Evolutionary conservation across 2,329 filamentous ascomycete genomes (phyloP).

Genomic region (Monilinia laxa): DNA sequence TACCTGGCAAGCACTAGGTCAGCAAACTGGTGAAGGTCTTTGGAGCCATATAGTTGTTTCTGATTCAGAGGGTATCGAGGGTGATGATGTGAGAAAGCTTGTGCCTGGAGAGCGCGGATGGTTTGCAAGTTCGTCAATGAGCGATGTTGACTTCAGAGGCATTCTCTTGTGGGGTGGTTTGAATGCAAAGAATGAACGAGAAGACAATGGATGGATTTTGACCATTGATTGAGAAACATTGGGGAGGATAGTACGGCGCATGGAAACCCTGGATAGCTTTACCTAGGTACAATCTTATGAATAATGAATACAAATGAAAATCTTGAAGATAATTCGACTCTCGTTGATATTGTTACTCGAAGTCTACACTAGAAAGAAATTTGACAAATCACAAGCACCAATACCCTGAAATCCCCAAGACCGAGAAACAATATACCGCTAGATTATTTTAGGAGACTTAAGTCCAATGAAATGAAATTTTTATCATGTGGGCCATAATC

Average conservation of each 20-base stretch:
- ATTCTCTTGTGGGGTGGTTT: slow-evolving; percentile 63
- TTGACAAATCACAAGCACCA: neutral
- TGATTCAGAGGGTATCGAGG: slow-evolving; percentile 47
- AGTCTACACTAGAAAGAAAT: neutral
- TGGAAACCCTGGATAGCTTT: neutral
- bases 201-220: slow-evolving; percentile 65
- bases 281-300: neutral
- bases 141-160: slow-evolving; percentile 58
- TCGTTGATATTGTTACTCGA: neutral
- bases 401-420: neutral
- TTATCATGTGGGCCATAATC: neutral
- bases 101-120: slow-evolving; percentile 56
- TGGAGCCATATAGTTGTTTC: slow-evolving; percentile 57
- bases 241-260: neutral
- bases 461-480: neutral
- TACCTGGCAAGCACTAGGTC: slow-evolving; percentile 53
- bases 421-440: neutral
- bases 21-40: slow-evolving; percentile 56
- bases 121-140: slow-evolving; percentile 56
- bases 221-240: slow-evolving; percentile 45
- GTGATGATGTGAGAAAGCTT: slow-evolving; percentile 44
- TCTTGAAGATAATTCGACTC: neutral
- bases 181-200: slow-evolving; percentile 49
- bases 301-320: slow-evolving; percentile 9
- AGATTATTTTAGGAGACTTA: neutral